Evolutionary conservation across 495 filamentous ascomycete genomes (phyloP).

Genomic region (Talaromyces proteolyticus): DNA sequence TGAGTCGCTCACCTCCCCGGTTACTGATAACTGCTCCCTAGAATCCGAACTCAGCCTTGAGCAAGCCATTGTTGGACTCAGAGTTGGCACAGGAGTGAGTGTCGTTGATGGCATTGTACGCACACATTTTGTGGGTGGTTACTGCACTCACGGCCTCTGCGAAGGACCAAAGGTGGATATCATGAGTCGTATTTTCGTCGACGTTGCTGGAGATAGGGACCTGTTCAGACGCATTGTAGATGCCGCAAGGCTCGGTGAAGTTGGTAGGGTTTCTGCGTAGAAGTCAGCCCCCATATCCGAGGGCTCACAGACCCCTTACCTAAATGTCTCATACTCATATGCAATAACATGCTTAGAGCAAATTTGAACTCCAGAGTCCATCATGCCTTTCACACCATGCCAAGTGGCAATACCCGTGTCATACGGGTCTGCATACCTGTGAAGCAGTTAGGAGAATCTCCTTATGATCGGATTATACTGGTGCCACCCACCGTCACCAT

Average conservation of each 20-base stretch:
- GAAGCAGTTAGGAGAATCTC: no score
- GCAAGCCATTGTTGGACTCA: no score
- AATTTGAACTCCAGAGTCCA: conserved; percentile 68
- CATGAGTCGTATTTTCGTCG: conserved; percentile 74
- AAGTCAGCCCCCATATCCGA: no score
- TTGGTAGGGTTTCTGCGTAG: no score
- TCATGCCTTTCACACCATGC: conserved; percentile 64
- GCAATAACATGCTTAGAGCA: conserved; percentile 68
- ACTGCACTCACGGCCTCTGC: conserved; percentile 63
- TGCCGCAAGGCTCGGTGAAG: no score
- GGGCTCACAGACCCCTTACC: conserved; percentile 60
- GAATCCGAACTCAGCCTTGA: no score
- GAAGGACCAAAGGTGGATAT: conserved; percentile 78
- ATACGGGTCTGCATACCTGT: conserved; percentile 64
- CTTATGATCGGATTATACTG: no score
- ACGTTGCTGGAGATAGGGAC: conserved; percentile 47
- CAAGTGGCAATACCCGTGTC: conserved; percentile 60
- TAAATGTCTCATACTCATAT: conserved; percentile 72
- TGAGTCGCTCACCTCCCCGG: no score
- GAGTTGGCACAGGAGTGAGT: no score
- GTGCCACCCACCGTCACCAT: conserved; percentile 63
- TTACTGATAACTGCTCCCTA: no score
- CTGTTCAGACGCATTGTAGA: no score
- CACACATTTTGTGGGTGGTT: conserved; percentile 63
- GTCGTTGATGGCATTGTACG: no score